Evolutionary conservation across 2,329 filamentous ascomycete genomes (phyloP).

Genomic region (Fusarium nanum): DNA sequence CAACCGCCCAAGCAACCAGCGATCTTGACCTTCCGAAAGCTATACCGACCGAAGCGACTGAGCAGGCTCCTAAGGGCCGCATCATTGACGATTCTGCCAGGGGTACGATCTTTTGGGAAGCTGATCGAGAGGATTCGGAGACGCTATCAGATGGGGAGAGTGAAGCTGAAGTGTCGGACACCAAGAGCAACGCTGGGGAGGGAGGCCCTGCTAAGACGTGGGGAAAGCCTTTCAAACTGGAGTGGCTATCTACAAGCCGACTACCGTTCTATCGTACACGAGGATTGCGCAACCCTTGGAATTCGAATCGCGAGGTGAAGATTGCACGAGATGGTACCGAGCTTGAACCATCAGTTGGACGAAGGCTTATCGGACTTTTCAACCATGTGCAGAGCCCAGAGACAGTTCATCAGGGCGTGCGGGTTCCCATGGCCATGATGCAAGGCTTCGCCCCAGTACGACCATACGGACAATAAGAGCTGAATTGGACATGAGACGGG

Average conservation of each 20-base stretch:
- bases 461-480: conserved; percentile 48
- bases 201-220: conserved; percentile 71
- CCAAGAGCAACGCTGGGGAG: conserved; percentile 57
- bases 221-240: conserved; percentile 90
- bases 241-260: conserved; percentile 86
- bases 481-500: conserved; percentile 9
- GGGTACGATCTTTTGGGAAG: conserved; percentile 98
- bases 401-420: conserved; percentile 46
- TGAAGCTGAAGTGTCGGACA: conserved; percentile 52
- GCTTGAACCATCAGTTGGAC: conserved; percentile 84
- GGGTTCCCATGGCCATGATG: conserved; percentile 51
- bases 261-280: conserved; percentile 91
- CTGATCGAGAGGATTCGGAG: conserved; percentile 68
- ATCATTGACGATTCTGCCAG: conserved; percentile 93
- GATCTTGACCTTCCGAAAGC: conserved; percentile 79
- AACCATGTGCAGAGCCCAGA: conserved; percentile 64
- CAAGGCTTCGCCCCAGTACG: conserved; percentile 54
- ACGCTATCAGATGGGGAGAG: conserved; percentile 58
- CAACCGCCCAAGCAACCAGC: conserved; percentile 68
- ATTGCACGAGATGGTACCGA: conserved; percentile 96
- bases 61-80: conserved; percentile 80
- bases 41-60: conserved; percentile 81
- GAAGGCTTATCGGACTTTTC: conserved; percentile 82
- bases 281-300: conserved; percentile 92
- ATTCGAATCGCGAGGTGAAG: conserved; percentile 94